These are phyloP conservation scores for Coniella vitis DNA, from an alignment of 2,329 filamentous ascomycete species.

Conservation along the genomic window DNA sequence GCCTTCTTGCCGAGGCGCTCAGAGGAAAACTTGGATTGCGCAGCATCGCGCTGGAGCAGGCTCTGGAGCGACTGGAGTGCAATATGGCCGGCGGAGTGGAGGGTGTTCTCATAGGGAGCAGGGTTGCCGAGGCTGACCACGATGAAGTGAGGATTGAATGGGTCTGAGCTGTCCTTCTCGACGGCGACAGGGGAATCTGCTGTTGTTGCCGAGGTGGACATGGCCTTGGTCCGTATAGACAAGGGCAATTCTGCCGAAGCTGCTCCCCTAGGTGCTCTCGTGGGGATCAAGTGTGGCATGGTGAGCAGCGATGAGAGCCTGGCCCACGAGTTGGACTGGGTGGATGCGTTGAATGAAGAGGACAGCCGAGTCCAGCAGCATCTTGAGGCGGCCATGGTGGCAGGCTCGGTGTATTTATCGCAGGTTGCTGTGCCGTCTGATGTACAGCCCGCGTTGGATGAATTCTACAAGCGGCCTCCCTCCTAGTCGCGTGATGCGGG, in stretches of 20 bases:
- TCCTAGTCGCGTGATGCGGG: too few relatives aligned
- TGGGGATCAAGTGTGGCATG: background rate
- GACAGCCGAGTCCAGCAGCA: too few relatives aligned
- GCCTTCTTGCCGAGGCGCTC: slow-evolving; percentile 42
- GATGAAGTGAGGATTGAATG: slow-evolving; percentile 51
- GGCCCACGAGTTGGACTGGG: too few relatives aligned
- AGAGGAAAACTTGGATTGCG: slow-evolving; percentile 43
- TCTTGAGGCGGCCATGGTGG: too few relatives aligned
- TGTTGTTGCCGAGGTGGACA: background rate
- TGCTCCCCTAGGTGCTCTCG: background rate
- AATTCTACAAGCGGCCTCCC: too few relatives aligned
- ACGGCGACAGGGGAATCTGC: background rate
- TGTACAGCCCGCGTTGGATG: too few relatives aligned
- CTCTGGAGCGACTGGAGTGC: slow-evolving; percentile 57
- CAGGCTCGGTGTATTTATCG: too few relatives aligned
- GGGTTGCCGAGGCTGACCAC: slow-evolving; percentile 87
- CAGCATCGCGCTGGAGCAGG: slow-evolving; percentile 30
- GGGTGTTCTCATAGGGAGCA: slow-evolving; percentile 63
- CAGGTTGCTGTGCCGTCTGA: too few relatives aligned
- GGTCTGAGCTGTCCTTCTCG: background rate
- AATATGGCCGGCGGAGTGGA: slow-evolving; percentile 83
- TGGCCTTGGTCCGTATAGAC: background rate
- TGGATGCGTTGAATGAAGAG: too few relatives aligned
- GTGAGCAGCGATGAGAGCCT: too few relatives aligned
- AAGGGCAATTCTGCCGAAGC: too few relatives aligned